Percentiles rank a stretch among this genome's conserved stretches.
Conservation (phyloP, 2,329 filamentous ascomycete species). For the Colletotrichum sp. region DNA sequence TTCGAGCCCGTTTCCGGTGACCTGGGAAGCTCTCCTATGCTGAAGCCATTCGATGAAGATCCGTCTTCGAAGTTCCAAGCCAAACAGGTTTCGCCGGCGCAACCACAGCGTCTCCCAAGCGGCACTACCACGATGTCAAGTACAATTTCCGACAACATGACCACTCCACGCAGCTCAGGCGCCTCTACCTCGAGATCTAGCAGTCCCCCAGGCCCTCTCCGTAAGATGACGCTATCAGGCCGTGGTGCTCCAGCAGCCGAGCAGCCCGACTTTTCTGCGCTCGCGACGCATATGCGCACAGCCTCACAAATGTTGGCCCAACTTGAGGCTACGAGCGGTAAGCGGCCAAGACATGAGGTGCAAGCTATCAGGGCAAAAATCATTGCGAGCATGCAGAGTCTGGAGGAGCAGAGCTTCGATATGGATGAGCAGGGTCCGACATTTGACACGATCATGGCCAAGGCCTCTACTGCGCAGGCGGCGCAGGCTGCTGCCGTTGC, state of each 20-base stretch:
- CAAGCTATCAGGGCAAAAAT: constrained; percentile 86
- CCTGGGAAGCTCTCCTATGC: constrained; percentile 74
- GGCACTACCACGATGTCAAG: constrained; percentile 63
- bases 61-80: constrained; percentile 19
- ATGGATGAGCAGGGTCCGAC: constrained; percentile 73
- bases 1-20: constrained; percentile 85
- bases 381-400: constrained; percentile 87
- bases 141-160: constrained; percentile 64
- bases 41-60: constrained; percentile 61
- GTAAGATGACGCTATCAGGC: constrained; percentile 65
- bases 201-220: constrained; percentile 66
- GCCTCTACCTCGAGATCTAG: constrained; percentile 70
- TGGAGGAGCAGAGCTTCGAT: constrained; percentile 86
- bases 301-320: constrained; percentile 88
- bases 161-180: constrained; percentile 74
- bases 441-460: constrained; percentile 84
- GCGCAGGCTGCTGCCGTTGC: constrained; percentile 51
- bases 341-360: constrained; percentile 80
- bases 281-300: constrained; percentile 87
- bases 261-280: constrained; percentile 80
- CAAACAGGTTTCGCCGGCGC: constrained; percentile 34
- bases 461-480: constrained; percentile 61
- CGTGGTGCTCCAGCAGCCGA: constrained; percentile 63
- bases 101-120: constrained; percentile 63
- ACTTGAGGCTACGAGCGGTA: constrained; percentile 79